phyloP scores from a whole-genome alignment of 192 early-diverging fungal species.

The Nowakowskiella sp. region DNA sequence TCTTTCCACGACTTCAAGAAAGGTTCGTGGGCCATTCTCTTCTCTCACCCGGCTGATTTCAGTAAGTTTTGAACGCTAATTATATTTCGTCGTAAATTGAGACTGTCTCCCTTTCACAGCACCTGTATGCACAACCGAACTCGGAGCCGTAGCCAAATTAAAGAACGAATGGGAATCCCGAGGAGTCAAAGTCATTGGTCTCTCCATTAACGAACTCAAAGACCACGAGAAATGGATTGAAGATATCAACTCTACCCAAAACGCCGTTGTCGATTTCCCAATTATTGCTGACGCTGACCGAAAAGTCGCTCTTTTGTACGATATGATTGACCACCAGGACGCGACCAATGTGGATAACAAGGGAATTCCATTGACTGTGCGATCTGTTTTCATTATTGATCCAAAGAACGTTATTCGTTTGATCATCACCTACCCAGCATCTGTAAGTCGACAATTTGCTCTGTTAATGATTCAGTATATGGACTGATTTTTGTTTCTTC shows the following conservation, averaged over 20 bases:
- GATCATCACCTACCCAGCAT: conserved; percentile 89
- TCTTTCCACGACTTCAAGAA: conserved; percentile 85
- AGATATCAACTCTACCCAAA: conserved; percentile 87
- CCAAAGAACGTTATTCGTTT: conserved; percentile 83
- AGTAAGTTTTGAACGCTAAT: conserved; percentile 37
- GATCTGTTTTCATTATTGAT: conserved; percentile 93
- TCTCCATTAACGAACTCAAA: conserved; percentile 79
- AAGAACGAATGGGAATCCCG: conserved; percentile 66
- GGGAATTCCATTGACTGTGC: conserved; percentile 92
- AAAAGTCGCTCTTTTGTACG: conserved; percentile 81
- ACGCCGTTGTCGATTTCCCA: conserved; percentile 72
- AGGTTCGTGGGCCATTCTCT: conserved; percentile 87
- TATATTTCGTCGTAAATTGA: conserved; percentile 2
- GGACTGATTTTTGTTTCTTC: neutral
- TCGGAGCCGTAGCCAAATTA: conserved; percentile 84
- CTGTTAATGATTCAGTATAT: neutral
- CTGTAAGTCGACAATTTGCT: too few species aligned
- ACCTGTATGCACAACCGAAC: conserved; percentile 94
- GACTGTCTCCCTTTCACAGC: conserved; percentile 25
- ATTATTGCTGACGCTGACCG: conserved; percentile 91
- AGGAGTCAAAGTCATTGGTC: conserved; percentile 84
- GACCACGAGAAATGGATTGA: conserved; percentile 82
- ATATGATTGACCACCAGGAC: conserved; percentile 96
- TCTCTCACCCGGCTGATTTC: conserved; percentile 97
- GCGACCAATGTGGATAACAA: conserved; percentile 75